Evolutionary conservation across 208 protist species (phyloP).

Genomic region (Phytomonas serpens): DNA sequence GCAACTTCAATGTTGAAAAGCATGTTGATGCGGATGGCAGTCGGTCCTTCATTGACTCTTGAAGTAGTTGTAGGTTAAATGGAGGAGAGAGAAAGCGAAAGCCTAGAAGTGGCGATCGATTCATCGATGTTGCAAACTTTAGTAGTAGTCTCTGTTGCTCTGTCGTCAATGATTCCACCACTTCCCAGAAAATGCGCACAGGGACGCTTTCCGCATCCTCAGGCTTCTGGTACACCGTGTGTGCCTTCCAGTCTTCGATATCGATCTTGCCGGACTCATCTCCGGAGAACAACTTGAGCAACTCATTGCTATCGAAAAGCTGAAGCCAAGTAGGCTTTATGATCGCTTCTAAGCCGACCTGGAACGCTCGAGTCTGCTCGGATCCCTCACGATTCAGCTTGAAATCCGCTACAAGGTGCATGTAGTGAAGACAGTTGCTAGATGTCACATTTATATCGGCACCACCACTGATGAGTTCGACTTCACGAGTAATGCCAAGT

Average conservation of each 20-base stretch:
- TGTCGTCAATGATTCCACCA: slow-evolving; percentile 64
- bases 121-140: slow-evolving; percentile 84
- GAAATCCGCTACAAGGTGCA: slow-evolving; percentile 89
- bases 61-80: slow-evolving; percentile 77
- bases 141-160: slow-evolving; percentile 76
- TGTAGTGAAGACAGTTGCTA: slow-evolving; percentile 88
- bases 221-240: slow-evolving; percentile 75
- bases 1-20: slow-evolving; percentile 91
- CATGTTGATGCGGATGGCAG: slow-evolving; percentile 90
- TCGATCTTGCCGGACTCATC: slow-evolving; percentile 66
- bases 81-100: slow-evolving; percentile 87
- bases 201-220: slow-evolving; percentile 45
- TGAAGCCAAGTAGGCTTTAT: slow-evolving; percentile 55
- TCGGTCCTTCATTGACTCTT: slow-evolving; percentile 27
- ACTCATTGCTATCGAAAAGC: slow-evolving; percentile 85
- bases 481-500: slow-evolving; percentile 52
- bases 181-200: slow-evolving; percentile 83
- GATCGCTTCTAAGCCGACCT: slow-evolving; percentile 58
- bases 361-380: slow-evolving; percentile 78
- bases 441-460: slow-evolving; percentile 72
- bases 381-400: slow-evolving; percentile 87
- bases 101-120: slow-evolving; percentile 86
- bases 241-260: slow-evolving; percentile 75
- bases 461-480: slow-evolving; percentile 78
- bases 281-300: slow-evolving; percentile 80